These are phyloP conservation scores for Adansonia rubrostipa DNA, from an alignment of 441 rosid species.

Conservation along the genomic window DNA sequence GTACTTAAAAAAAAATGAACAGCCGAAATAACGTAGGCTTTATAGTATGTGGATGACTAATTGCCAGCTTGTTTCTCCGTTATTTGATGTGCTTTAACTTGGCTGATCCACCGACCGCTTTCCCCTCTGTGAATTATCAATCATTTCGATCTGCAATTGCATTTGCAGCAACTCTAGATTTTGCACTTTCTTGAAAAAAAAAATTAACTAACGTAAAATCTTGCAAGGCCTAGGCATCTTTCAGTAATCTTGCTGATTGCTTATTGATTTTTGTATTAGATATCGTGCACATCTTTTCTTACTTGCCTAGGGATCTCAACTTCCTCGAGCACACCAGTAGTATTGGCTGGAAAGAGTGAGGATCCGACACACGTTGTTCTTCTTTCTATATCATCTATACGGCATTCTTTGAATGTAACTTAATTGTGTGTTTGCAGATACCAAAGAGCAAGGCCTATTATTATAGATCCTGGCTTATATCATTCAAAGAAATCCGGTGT, in stretches of 20 bases:
- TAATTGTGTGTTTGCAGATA: constrained; percentile 47
- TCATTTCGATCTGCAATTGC: neutral
- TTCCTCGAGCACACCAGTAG: constrained; percentile 90
- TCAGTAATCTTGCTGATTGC: constrained; percentile 12
- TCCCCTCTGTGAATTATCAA: neutral
- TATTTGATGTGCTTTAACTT: neutral
- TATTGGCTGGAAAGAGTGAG: constrained; percentile 96
- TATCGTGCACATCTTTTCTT: constrained; percentile 85
- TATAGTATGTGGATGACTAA: neutral
- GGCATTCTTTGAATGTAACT: neutral
- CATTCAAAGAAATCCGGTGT: constrained; percentile 79
- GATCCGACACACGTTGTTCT: constrained; percentile 24
- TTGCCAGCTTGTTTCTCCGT: neutral
- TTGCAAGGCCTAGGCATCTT: neutral
- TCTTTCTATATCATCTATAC: neutral
- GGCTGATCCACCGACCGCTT: neutral
- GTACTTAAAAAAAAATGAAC: too few relatives aligned
- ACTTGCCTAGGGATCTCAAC: constrained; percentile 87
- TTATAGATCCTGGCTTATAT: constrained; percentile 89
- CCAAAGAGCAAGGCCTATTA: constrained; percentile 87
- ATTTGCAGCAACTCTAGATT: neutral
- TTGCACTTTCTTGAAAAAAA: neutral
- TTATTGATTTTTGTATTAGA: constrained; percentile 52
- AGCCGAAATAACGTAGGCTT: too few relatives aligned
- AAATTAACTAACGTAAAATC: neutral